Base-by-base conservation (phyloP, 1,284 basidiomycete genomes). In the Rhizoctonia solani region DNA sequence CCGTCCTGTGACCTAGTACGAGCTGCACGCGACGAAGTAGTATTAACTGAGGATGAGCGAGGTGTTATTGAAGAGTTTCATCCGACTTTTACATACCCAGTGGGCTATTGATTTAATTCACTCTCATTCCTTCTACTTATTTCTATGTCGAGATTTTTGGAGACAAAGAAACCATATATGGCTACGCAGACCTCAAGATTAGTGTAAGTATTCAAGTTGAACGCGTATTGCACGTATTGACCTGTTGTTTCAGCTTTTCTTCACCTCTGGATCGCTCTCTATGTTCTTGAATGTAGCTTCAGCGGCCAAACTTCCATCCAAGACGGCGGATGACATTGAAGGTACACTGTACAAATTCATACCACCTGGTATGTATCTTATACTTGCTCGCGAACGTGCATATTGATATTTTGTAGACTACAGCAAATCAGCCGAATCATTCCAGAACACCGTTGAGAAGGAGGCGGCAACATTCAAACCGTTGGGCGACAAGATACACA, bases 161-260 rank as follows among this genome's bases (percentile, higher is more conserved):
- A 59, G 93, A 98, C 74, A 91, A 96, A 66, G 95, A 99, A 80
- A 95, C 89, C 77, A 90, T 99, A 72, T 99, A 96, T 76, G 96
- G 96, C 1, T 99, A 98, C 79, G 83, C 86, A 70, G 87, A 88
- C 73, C 80, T 98, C 65, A 77, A 83, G 34, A 88, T 97, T 72
- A 86, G 95, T 76, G 93, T 95, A 74, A 72, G 88, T 55, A 30
- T 16, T 4, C 67, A 52, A 44, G 27, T 56, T 42, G n/a, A 25
- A 29, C 52, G 54, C 30, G 42, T 9, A 30, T 11, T 9, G 5
- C 41, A 47, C 32, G 59, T 42, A 6, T 42, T 58, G n/a, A 50
- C 19, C 30, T 11, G 32, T 25, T 58, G 27, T 46, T 14, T 65
- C 74, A 89, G 90, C 81, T 98, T 53, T 84, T 86, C 71, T 90